Conservation (phyloP, 805 yeast genomes). For the Wickerhamomyces bisporus region DNA sequence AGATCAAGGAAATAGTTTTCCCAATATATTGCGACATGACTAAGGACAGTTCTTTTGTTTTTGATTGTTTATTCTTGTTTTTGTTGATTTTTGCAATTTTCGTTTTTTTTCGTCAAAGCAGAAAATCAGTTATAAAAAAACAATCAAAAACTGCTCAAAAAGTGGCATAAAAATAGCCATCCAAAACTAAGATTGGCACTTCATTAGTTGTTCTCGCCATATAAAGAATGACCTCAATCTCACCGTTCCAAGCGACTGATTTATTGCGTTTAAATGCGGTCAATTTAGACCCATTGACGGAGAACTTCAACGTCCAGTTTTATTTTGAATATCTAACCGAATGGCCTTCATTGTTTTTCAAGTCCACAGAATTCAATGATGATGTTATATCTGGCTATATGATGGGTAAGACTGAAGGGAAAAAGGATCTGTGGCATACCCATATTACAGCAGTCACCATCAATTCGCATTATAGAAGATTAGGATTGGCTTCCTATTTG, state of each 20-base stretch:
- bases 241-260: constrained; percentile 86
- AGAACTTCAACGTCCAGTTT: constrained; percentile 80
- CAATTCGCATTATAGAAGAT: constrained; percentile 72
- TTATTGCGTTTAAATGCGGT: constrained; percentile 66
- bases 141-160: background rate
- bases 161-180: too few relatives aligned
- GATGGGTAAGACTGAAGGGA: constrained; percentile 97
- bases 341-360: constrained; percentile 90
- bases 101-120: too few relatives aligned
- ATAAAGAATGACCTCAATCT: constrained; percentile 70
- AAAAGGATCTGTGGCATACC: constrained; percentile 83
- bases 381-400: constrained; percentile 57
- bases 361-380: constrained; percentile 47
- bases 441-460: constrained; percentile 96
- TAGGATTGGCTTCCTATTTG: constrained; percentile 78
- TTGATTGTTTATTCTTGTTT: too few relatives aligned
- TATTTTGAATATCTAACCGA: constrained; percentile 75
- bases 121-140: background rate
- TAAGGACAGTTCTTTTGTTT: too few relatives aligned
- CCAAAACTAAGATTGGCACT: too few relatives aligned
- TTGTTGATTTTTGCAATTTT: too few relatives aligned
- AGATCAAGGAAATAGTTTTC: constrained; percentile 75
- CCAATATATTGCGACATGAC: constrained; percentile 90
- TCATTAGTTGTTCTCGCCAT: too few relatives aligned
- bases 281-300: constrained; percentile 86